These are phyloP conservation scores for Hypsizygus ulmarius DNA, from an alignment of 1,284 basidiomycete genomes.

Conservation along the genomic window DNA sequence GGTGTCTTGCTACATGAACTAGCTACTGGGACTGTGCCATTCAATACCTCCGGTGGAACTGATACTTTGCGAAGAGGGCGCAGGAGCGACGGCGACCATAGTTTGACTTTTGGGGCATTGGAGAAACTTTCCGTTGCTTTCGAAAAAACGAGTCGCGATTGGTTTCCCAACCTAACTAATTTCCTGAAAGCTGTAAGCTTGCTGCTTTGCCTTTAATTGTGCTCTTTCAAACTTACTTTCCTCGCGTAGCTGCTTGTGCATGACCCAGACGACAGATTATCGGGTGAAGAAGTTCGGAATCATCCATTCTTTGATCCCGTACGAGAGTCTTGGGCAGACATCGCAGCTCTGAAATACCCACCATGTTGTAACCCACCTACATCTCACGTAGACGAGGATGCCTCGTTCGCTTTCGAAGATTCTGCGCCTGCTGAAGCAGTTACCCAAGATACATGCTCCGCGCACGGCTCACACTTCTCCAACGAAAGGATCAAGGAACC, in stretches of 20 bases:
- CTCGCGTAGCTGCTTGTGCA: constrained; percentile 27
- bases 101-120: constrained; percentile 23
- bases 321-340: constrained; percentile 28
- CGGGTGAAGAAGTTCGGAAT: constrained; percentile 23
- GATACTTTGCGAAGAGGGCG: constrained; percentile 5
- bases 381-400: constrained; percentile 10
- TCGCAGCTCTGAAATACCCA: constrained; percentile 28
- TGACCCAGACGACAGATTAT: constrained; percentile 25
- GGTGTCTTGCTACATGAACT: constrained; percentile 61
- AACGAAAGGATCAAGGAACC: background rate
- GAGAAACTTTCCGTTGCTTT: constrained; percentile 17
- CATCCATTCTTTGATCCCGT: constrained; percentile 30
- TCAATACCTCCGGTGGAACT: background rate
- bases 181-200: constrained; percentile 21
- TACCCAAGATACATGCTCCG: background rate
- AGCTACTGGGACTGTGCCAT: constrained; percentile 40
- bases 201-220: background rate
- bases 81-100: constrained; percentile 23
- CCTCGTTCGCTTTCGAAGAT: background rate
- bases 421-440: background rate
- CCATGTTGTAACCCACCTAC: constrained; percentile 27
- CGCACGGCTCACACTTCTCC: background rate
- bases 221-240: background rate
- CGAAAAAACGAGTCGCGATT: constrained; percentile 2
- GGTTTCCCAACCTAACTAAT: constrained; percentile 20